phyloP scores from a whole-genome alignment of 106 monocot genomes.

The Xerophyta viscosa region DNA sequence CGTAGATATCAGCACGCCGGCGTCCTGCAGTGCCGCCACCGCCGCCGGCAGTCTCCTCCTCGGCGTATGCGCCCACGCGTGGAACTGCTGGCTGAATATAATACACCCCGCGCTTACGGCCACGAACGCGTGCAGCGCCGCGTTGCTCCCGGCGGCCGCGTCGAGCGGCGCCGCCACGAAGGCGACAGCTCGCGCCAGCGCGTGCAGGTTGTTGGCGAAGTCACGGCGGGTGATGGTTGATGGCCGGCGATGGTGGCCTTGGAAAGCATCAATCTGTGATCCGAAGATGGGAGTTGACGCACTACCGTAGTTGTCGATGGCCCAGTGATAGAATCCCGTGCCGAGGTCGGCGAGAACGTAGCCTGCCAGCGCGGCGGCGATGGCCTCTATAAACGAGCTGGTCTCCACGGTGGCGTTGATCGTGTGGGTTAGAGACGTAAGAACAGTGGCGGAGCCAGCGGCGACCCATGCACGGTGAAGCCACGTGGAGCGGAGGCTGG shows the following conservation, averaged over 20 bases:
- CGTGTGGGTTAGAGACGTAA: constrained; percentile 23
- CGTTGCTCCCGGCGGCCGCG: constrained; percentile 6
- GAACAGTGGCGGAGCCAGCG: constrained; percentile 29
- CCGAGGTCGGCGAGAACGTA: constrained; percentile 68
- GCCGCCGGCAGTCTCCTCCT: constrained; percentile 40
- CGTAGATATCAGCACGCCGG: constrained; percentile 59
- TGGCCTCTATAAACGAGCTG: constrained; percentile 8
- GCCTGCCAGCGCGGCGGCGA: constrained; percentile 20
- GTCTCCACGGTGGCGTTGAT: constrained; percentile 7
- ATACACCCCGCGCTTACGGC: constrained; percentile 40
- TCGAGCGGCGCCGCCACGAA: constrained; percentile 33
- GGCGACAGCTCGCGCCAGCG: constrained; percentile 37
- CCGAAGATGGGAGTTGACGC: constrained; percentile 61
- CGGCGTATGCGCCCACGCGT: constrained; percentile 71
- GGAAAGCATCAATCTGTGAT: constrained; percentile 72
- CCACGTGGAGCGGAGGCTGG: constrained; percentile 44
- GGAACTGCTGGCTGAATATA: constrained; percentile 87
- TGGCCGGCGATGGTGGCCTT: constrained; percentile 76
- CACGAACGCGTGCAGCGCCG: constrained; percentile 49
- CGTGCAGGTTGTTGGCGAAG: constrained; percentile 71
- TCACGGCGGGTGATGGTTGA: constrained; percentile 56
- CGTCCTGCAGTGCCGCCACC: constrained; percentile 61
- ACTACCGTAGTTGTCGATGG: constrained; percentile 77
- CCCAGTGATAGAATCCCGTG: constrained; percentile 74
- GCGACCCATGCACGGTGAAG: constrained; percentile 46